Evolutionary conservation across 2,329 filamentous ascomycete species (phyloP).

Genomic region (Myotisia sp.): DNA sequence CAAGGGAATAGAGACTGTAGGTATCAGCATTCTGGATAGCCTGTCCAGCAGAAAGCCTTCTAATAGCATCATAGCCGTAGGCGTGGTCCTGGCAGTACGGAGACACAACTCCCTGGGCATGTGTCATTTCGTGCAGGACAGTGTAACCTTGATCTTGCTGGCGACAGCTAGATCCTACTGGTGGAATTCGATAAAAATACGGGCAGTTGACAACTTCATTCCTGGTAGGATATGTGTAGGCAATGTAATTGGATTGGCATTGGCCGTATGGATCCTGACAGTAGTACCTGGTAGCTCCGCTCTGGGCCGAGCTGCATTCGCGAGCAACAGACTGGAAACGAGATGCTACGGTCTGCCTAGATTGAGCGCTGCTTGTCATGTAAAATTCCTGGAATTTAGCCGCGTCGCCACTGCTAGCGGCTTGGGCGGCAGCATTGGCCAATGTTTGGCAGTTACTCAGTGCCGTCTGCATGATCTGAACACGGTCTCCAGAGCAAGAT

Average conservation of each 20-base stretch:
- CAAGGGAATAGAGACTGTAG: slow-evolving; percentile 42
- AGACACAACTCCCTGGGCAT: slow-evolving; percentile 38
- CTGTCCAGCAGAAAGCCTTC: slow-evolving; percentile 32
- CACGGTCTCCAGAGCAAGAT: slow-evolving; percentile 40
- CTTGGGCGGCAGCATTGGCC: slow-evolving; percentile 40
- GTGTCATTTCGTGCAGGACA: slow-evolving; percentile 51
- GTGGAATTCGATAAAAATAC: slow-evolving; percentile 41
- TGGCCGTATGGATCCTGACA: slow-evolving; percentile 46
- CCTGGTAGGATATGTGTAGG: slow-evolving; percentile 44
- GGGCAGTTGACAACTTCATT: slow-evolving; percentile 50
- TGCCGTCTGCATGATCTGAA: slow-evolving; percentile 35
- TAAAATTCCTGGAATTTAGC: slow-evolving; percentile 47
- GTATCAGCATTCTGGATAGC: slow-evolving; percentile 53
- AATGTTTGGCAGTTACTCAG: slow-evolving; percentile 40
- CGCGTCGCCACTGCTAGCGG: slow-evolving; percentile 28
- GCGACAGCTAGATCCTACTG: slow-evolving; percentile 41
- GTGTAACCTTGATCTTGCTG: slow-evolving; percentile 53
- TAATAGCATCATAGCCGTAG: slow-evolving; percentile 42
- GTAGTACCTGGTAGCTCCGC: slow-evolving; percentile 40
- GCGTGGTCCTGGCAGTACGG: slow-evolving; percentile 47
- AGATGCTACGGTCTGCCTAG: slow-evolving; percentile 38
- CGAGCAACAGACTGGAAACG: slow-evolving; percentile 39
- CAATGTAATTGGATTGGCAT: slow-evolving; percentile 41
- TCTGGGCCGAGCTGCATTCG: slow-evolving; percentile 41
- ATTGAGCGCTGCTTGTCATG: slow-evolving; percentile 39